Conservation (phyloP, 371 early-diverging fungal genomes). For the Mortierella sp. region DNA sequence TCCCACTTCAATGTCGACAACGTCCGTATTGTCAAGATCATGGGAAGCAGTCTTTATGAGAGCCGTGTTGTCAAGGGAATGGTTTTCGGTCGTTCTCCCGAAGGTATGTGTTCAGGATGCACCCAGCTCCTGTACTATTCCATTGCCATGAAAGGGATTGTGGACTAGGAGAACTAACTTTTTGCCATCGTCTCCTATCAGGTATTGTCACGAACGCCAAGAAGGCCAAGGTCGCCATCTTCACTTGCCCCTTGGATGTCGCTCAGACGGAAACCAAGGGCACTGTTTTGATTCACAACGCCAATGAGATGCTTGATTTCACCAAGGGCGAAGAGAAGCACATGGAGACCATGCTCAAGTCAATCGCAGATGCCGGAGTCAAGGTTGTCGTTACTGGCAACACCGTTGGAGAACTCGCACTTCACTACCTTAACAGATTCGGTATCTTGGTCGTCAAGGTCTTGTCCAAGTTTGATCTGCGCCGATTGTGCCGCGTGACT, state of each 20-base stretch:
- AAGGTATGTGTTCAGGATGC: constrained; percentile 60
- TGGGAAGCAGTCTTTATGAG: constrained; percentile 94
- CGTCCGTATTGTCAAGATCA: constrained; percentile 97
- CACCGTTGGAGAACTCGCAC: constrained; percentile 92
- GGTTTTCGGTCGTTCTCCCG: constrained; percentile 98
- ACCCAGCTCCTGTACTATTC: not conserved
- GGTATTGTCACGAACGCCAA: constrained; percentile 69
- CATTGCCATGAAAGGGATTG: not conserved
- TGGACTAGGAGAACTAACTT: too few relatives aligned
- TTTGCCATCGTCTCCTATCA: not conserved
- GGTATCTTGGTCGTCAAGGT: constrained; percentile 92
- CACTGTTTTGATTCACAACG: constrained; percentile 97
- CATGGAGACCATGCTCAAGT: constrained; percentile 84
- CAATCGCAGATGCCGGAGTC: constrained; percentile 91
- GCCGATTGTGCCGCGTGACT: constrained; percentile 93
- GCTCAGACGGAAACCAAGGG: constrained; percentile 99
- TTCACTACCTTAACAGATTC: constrained; percentile 94
- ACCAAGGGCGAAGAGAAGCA: constrained; percentile 93
- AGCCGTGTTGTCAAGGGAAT: constrained; percentile 96
- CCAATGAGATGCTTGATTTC: constrained; percentile 96
- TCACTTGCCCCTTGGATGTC: constrained; percentile 96
- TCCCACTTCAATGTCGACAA: constrained; percentile 93
- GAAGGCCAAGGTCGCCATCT: constrained; percentile 96
- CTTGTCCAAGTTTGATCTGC: constrained; percentile 95
- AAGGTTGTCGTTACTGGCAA: constrained; percentile 94